Evolutionary conservation across 2,329 filamentous ascomycete genomes (phyloP).

Genomic region (Mycosphaerella arachidis): DNA sequence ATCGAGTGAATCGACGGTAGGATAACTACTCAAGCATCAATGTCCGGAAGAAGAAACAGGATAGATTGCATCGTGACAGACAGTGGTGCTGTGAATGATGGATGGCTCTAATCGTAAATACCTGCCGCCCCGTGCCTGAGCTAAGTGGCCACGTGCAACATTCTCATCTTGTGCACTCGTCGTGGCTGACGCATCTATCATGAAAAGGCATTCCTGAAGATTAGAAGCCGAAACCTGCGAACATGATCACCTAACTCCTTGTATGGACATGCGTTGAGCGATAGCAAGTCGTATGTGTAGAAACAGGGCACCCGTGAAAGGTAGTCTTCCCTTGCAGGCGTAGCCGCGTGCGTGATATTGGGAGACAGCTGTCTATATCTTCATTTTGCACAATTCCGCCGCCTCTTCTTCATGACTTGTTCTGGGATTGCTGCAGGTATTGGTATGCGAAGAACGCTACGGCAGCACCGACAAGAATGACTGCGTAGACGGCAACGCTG

Average conservation of each 20-base stretch:
- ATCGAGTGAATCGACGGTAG: too few relatives aligned
- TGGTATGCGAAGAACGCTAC: constrained; percentile 78
- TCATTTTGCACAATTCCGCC: background rate
- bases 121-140: background rate
- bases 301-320: background rate
- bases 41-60: background rate
- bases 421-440: constrained; percentile 64
- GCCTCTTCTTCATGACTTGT: constrained; percentile 26
- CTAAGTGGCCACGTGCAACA: background rate
- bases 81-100: background rate
- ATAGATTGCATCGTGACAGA: background rate
- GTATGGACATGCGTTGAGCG: background rate
- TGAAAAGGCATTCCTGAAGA: too few relatives aligned
- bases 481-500: constrained; percentile 71
- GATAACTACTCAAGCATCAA: background rate
- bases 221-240: too few relatives aligned
- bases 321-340: background rate
- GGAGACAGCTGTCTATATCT: background rate
- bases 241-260: background rate
- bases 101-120: background rate
- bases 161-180: too few relatives aligned
- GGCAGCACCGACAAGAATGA: constrained; percentile 72
- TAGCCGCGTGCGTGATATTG: background rate
- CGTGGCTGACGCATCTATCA: too few relatives aligned
- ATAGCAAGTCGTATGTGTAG: background rate